Evolutionary conservation across 2,329 filamentous ascomycete species (phyloP), one percentile per base, ranked within the genome.

Genomic region (Pseudogymnoascus sp.): DNA sequence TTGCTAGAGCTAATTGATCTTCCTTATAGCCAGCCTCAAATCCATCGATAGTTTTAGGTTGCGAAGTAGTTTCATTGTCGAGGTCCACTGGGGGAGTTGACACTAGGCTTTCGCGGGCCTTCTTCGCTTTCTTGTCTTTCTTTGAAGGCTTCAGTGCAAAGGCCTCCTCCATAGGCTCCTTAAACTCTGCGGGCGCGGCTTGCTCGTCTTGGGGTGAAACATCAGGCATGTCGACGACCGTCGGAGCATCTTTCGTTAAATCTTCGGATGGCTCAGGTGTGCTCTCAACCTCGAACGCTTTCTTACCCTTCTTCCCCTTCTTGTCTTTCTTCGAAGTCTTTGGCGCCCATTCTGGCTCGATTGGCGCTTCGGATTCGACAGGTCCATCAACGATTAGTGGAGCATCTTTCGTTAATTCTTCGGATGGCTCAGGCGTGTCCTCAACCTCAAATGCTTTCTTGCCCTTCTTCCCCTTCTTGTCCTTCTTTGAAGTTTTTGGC

Each of bases 71-170:
- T 62, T 28, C 36, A 21, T 61, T 19, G 25, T 36, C 28, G 19
- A 62, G 60, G 39, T 39, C 34, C 19, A 23, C 60, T 14, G 34
- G 21, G n/a, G 60, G 60, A 10, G 64, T 62, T 8, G 60, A 39
- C 10, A 61, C 16, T 21, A 28, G 19, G n/a, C 39, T 41, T 43
- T 39, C 62, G 14, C 23, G 25, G 13, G 51, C 31, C 31, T 72
- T 73, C 63, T 73, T 73, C 57, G 71, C 73, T 66, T 79, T 80
- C 72, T 79, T 79, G 10, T 71, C 71, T 67, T 76, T 76, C 65
- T 76, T 76, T 6, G 72, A 72, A 21, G 41, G 48, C 19, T 60
- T 54, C 23, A 31, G 16, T 57, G 45, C 28, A n/a, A 8, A 39
- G 11, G 41, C 2, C 41, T 54, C 39, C 28, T 31, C 43, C n/a